Evolutionary conservation across 768 basidiomycete species (phyloP).

Genomic region (Suillus paluster): DNA sequence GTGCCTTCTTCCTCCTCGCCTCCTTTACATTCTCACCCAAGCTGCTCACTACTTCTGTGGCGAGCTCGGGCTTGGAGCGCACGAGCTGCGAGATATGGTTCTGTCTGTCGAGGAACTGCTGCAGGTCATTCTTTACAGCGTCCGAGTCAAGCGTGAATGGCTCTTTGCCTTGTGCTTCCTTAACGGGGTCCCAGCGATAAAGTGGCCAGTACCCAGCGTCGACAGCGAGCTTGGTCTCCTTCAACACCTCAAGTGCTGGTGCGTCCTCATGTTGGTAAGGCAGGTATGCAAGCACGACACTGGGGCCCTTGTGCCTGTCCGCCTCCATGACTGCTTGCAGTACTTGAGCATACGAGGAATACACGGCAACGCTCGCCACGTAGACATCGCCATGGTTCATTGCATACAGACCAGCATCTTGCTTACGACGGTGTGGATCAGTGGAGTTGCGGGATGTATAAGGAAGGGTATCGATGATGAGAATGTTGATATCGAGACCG

Average conservation of each 20-base stretch:
- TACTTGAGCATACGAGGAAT: constrained; percentile 94
- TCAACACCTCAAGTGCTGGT: constrained; percentile 86
- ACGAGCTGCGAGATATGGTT: constrained; percentile 96
- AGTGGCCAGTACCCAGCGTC: constrained; percentile 98
- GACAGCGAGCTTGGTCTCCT: constrained; percentile 96
- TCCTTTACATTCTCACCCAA: constrained; percentile 85
- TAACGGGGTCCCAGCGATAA: constrained; percentile 95
- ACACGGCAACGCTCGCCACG: constrained; percentile 94
- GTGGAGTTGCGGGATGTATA: constrained; percentile 77
- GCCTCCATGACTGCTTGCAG: constrained; percentile 92
- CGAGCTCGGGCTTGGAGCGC: constrained; percentile 77
- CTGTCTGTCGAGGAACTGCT: constrained; percentile 92
- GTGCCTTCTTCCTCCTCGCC: constrained; percentile 79
- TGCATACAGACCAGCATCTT: constrained; percentile 96
- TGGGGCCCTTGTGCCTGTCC: constrained; percentile 87
- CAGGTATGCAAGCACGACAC: constrained; percentile 91
- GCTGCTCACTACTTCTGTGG: constrained; percentile 80
- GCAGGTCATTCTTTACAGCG: constrained; percentile 90
- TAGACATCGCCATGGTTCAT: constrained; percentile 98
- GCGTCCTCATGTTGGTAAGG: constrained; percentile 82
- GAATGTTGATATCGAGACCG: constrained; percentile 89
- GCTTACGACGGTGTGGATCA: constrained; percentile 82
- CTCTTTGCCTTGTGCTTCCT: constrained; percentile 74
- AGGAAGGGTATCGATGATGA: constrained; percentile 91
- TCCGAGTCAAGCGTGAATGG: constrained; percentile 94